Conservation (phyloP, 2,329 filamentous ascomycete genomes). For the Verticillium tricorpus region DNA sequence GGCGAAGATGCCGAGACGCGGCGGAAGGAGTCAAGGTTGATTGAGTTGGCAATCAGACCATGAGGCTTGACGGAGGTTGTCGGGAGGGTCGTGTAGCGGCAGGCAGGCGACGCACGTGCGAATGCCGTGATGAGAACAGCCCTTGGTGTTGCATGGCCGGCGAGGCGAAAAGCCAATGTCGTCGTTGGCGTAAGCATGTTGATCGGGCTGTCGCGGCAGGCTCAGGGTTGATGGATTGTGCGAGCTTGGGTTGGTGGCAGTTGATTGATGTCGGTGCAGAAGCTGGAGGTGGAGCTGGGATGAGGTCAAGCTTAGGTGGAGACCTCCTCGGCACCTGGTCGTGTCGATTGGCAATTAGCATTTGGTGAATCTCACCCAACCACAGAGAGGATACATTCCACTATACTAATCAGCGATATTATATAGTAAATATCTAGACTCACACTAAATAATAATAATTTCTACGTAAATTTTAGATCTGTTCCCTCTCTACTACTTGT, state of each 20-base stretch:
- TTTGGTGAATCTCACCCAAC: too few relatives aligned
- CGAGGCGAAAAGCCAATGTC: conserved; percentile 24
- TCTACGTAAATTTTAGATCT: too few relatives aligned
- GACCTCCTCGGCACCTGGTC: not conserved
- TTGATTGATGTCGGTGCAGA: not conserved
- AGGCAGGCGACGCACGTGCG: conserved; percentile 9
- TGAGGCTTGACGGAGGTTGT: conserved; percentile 3
- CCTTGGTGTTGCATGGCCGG: conserved; percentile 17
- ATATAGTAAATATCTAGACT: too few relatives aligned
- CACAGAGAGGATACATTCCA: too few relatives aligned
- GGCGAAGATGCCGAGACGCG: conserved; percentile 12
- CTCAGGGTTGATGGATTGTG: not conserved
- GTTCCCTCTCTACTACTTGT: too few relatives aligned
- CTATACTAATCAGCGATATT: too few relatives aligned
- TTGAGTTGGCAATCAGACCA: conserved; percentile 9
- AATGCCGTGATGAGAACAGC: conserved; percentile 6
- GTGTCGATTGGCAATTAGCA: not conserved
- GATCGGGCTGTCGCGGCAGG: not conserved
- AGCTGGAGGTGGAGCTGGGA: conserved; percentile 8
- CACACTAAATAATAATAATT: too few relatives aligned
- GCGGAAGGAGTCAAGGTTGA: conserved; percentile 8
- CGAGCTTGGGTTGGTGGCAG: not conserved
- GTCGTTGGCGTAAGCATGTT: conserved; percentile 24
- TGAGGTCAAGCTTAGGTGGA: conserved; percentile 10
- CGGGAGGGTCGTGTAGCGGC: conserved; percentile 22